Evolutionary conservation across 1,284 basidiomycete genomes (phyloP), one percentile per base, ranked within the genome.

Genomic region (Fomitiporia mediterranea): DNA sequence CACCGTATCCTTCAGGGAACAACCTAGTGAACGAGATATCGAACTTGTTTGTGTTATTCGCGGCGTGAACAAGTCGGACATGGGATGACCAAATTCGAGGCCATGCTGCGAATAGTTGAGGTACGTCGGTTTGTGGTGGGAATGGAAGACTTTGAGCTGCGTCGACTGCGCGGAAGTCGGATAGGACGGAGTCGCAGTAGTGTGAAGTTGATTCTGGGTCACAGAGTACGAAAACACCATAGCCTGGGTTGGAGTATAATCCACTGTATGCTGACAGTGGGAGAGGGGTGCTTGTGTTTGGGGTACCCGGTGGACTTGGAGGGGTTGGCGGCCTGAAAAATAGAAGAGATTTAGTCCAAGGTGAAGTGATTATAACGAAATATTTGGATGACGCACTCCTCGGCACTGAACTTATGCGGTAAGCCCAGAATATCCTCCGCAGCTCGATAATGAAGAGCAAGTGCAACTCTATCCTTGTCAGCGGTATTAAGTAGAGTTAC

Each of bases 401-500:
- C 50, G 23, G 55, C 49, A 0, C 27, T 34, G n/a, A 48, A 40
- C 4, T 35, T 39, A 13, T 37, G 17, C 15, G 38, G 39, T n/a
- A 56, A 34, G 2, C 40, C 39, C 30, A 56, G 39, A 6, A 51
- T 35, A 19, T 51, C 37, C 32, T 56, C 55, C 21, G 30, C 38
- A 28, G 39, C 30, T 21, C 40, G 39, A 43, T 25, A 35, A 7
- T 17, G 9, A 25, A 54, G 44, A 9, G 38, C 53, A 28, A 48
- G 28, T 21, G 38, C 39, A 15, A 54, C 57, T 7, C 19, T 21
- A 25, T 35, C 23, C 44, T 63, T 59, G 19, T 54, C 57, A 40
- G 61, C 69, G 0, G 60, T 63, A 28, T 73, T 74, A 7, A 63
- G 61, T 5, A 73, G 66, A 1, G 69, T 28, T 13, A 65, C 55